A percentile compares a stretch with the other conserved stretches of the same genome.
Evolutionary conservation across 2,329 filamentous ascomycete species (phyloP).

Genomic region (Botryosphaeria agaves): DNA sequence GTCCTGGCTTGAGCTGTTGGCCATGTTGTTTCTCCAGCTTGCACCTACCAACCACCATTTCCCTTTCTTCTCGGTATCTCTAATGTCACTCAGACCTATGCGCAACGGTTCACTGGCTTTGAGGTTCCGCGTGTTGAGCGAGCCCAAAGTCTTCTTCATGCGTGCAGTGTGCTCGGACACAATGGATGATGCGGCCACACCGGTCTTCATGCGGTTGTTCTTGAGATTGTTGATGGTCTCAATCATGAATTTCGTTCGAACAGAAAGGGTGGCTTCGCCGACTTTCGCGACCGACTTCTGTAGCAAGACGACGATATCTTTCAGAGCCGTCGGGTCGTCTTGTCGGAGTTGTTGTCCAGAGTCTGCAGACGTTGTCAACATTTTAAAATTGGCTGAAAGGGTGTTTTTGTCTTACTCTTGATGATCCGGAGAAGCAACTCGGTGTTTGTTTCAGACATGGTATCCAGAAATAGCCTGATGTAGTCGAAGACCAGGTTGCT

Average conservation of each 20-base stretch:
- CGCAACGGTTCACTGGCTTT: constrained; percentile 69
- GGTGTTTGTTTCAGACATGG: constrained; percentile 70
- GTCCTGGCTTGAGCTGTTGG: constrained; percentile 19
- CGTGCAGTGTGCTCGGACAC: constrained; percentile 67
- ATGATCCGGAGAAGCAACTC: constrained; percentile 77
- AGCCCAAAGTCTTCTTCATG: constrained; percentile 77
- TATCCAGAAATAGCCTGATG: constrained; percentile 56
- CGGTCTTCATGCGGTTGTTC: constrained; percentile 77
- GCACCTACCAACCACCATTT: constrained; percentile 99
- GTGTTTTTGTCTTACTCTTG: constrained; percentile 31
- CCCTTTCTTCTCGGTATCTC: constrained; percentile 66
- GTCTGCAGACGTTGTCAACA: constrained; percentile 19
- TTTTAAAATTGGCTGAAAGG: constrained; percentile 4
- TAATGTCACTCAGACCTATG: constrained; percentile 66
- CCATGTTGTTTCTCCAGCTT: constrained; percentile 47
- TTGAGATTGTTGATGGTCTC: constrained; percentile 90
- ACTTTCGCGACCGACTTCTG: constrained; percentile 51
- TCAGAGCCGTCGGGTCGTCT: constrained; percentile 75
- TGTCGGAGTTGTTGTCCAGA: constrained; percentile 69
- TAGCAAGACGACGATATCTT: constrained; percentile 70
- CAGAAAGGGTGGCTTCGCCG: constrained; percentile 56
- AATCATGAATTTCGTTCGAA: constrained; percentile 92
- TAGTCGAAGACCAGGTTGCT: constrained; percentile 82
- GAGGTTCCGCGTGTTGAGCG: constrained; percentile 49
- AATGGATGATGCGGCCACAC: constrained; percentile 50